Conservation (phyloP, 192 early-diverging fungal species). For the Umbelopsis sp. region DNA sequence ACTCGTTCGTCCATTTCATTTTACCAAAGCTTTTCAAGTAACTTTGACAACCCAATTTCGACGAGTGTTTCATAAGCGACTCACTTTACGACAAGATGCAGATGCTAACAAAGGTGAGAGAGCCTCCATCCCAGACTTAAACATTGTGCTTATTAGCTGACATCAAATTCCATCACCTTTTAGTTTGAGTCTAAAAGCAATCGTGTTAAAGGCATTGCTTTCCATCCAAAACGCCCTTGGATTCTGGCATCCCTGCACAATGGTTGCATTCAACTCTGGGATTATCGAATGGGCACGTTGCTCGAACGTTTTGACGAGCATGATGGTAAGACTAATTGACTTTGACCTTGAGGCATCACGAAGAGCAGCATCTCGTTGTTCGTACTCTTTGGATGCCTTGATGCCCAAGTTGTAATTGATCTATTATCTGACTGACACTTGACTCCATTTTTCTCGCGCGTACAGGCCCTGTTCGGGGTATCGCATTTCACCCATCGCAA, state of each 20-base stretch:
- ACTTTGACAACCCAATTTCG: conserved; percentile 1
- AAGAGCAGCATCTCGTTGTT: background rate
- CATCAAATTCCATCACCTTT: conserved; percentile 12
- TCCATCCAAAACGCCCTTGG: conserved; percentile 98
- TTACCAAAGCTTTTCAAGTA: background rate
- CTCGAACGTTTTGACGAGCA: conserved; percentile 99
- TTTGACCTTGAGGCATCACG: background rate
- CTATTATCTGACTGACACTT: background rate
- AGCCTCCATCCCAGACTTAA: background rate
- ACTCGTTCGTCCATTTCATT: background rate
- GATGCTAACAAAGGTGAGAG: conserved; percentile 76
- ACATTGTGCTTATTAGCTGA: background rate
- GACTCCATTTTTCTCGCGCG: background rate
- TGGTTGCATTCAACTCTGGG: conserved; percentile 98
- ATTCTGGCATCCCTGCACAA: conserved; percentile 97
- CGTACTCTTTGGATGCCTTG: background rate
- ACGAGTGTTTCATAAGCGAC: conserved; percentile 5
- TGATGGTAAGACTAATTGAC: conserved; percentile 69
- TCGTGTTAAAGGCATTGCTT: conserved; percentile 94
- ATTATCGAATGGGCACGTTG: conserved; percentile 98
- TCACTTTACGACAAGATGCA: conserved; percentile 57
- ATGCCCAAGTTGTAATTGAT: background rate
- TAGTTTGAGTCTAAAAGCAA: conserved; percentile 99
- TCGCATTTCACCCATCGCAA: conserved; percentile 95
- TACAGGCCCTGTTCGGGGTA: conserved; percentile 93